Base-by-base conservation (phyloP, 345 rosid genomes). In the Luvunga scandens region DNA sequence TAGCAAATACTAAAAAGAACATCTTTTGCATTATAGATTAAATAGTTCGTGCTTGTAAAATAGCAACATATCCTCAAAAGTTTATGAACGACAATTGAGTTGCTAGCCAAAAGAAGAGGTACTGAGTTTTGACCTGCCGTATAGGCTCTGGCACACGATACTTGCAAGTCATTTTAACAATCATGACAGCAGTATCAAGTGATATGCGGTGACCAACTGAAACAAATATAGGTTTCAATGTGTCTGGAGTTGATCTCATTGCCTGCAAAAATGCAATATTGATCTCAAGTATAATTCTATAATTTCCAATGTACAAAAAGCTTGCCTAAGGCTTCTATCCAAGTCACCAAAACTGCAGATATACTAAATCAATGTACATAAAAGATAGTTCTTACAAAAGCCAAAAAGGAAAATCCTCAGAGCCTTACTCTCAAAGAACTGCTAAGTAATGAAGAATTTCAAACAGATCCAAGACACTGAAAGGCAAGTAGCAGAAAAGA, bases 111-210 rank as follows among this genome's bases (percentile, higher is more conserved):
- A 65, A 65, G 25, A 5, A 21, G 28, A 28, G 57, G 36, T 61
- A 69, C 31, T 48, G 62, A 73, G 72, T 8, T 21, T 78, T 81
- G 16, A 93, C 98, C 96, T 93, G 99, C 73, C 98, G 89, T 48
- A 91, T 82, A 75, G 99, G 97, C 86, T 95, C 98, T 5, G 98
- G 99, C 66, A 91, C 87, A 77, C 94, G 96, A 79, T 83, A 88
- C 75, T 87, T 92, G 88, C 99, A 95, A 75, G 90, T 90, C 90
- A 86, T 80, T 57, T 86, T 83, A 50, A 90, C 94, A 81, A 92
- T 84, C 73, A 65, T 69, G 81, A 88, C 73, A 16, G 97, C 91
- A 77, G 90, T 85, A 22, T 86, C 90, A 63, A 95, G 94, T 55
- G 98, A 92, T 60, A 93, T 71, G 69, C 90, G 90, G 80, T 93